Base-by-base conservation (phyloP, 306 rosid species). In the Vigna trinervia region DNA sequence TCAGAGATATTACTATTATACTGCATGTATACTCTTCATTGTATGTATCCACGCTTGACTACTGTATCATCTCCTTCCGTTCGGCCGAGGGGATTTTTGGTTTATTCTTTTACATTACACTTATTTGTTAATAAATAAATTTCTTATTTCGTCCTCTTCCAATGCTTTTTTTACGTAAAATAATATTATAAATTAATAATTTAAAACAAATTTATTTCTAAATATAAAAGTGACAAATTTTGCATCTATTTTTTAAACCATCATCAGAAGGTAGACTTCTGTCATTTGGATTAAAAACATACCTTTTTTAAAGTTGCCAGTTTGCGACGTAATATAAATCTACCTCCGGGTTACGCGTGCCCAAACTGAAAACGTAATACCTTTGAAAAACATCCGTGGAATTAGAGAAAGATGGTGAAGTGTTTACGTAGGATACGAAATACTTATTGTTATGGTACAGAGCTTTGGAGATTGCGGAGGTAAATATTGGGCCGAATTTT, bases 91-190 rank as follows among this genome's bases (percentile, higher is more conserved):
- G 66, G n/a, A 41, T 43, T 64, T 80, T 66, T 34, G 58, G 23
- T 22, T n/a, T 38, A 68, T 43, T 57, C 41, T 74, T 80, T 79
- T 26, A 26, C 28, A 62, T 79, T 34, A 67, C 36, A 67, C 59
- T 53, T 39, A 15, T 64, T 51, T 65, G 84, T 73, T 58, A 4
- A 80, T 80, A 74, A 80, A 80, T 66, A 66, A 64, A 5, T n/a
- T 30, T 77, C 3, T 0, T 0, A 52, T 52, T 14, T 17, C 47
- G 4, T 17, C 47, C 32, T 57, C 6, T 30, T 30, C 19, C 32
- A 5, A 13, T 36, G 12, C 1, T 45, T 45, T 45, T 45, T 45
- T 45, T 45, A 1, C 0, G 5, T 45, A 1, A 11, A 43, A 26
- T 0, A 43, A 43, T 43, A 2, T 45, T 11, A 15, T 45, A 12